Evolutionary conservation across 345 rosid species (phyloP), one percentile per base, ranked within the genome.

Genomic region (Citropsis articulata): DNA sequence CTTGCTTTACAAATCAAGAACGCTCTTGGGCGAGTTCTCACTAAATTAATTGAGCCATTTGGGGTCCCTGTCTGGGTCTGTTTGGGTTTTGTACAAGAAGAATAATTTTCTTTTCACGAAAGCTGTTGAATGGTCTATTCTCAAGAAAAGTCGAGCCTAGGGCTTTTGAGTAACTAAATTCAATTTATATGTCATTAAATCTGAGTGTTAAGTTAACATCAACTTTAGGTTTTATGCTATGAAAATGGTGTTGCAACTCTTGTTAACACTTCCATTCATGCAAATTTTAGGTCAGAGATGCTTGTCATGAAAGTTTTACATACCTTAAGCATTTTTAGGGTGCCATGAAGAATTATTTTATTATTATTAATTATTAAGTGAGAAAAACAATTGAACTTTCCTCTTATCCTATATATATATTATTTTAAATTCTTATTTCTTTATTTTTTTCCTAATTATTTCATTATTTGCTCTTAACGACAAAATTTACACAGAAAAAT

Each of bases 1-100:
- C 27, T 62, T 36, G 78, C 79, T 64, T 70, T 70, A 57, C 64
- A 7, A 38, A 38, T 57, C 48, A 73, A 33, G 67, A 6, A 8
- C 27, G 75, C n/a, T 72, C 4, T 71, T 28, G 16, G 9, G 48
- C 35, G 66, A 22, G 13, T 48, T 71, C 12, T 30, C 40, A 50
- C 22, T n/a, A 22, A 27, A 7, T 61, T 21, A 28, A 12, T 70
- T 8, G 4, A 9, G 24, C 19, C 68, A 27, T 7, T 45, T 19
- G 19, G 16, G 35, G 24, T 61, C 35, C 7, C 36, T 35, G 1
- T 19, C 21, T 22, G 69, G 28, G 25, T 33, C 27, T 2, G 59
- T 60, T 42, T 73, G 56, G 66, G 50, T 36, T 73, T 40, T 36
- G 25, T 19, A 27, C 45, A 3, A 31, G n/a, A 42, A 62, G 57